phyloP scores from a whole-genome alignment of 768 basidiomycete species.

The Boletellus sp. region DNA sequence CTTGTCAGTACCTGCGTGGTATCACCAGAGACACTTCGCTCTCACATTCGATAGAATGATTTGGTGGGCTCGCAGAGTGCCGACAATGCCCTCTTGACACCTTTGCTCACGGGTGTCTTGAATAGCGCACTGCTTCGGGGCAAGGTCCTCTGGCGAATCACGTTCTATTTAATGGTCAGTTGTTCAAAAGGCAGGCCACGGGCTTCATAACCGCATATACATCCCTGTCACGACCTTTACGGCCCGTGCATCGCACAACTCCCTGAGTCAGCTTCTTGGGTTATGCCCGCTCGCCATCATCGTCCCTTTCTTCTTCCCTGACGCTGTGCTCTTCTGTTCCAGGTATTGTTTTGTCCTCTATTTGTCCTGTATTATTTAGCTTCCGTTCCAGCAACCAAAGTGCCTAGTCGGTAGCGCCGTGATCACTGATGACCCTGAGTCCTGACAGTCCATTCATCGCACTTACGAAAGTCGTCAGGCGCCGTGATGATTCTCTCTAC shows the following conservation, averaged over 20 bases:
- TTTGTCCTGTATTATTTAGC: no score
- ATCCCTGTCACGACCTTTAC: no score
- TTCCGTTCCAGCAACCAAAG: no score
- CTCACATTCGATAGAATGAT: not conserved
- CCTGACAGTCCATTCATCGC: constrained; percentile 2
- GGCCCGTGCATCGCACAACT: no score
- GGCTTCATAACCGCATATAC: constrained; percentile 5
- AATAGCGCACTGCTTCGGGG: not conserved
- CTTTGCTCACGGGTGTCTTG: not conserved
- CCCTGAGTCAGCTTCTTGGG: no score
- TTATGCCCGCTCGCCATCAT: no score
- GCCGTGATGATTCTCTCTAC: not conserved
- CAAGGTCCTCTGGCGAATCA: not conserved
- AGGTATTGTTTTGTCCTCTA: no score
- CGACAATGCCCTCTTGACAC: not conserved
- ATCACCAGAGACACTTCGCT: not conserved
- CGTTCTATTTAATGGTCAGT: not conserved
- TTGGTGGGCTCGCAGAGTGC: not conserved
- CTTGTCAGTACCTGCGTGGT: not conserved
- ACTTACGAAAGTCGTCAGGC: not conserved
- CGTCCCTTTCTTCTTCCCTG: no score
- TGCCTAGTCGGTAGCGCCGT: no score
- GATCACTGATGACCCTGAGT: no score
- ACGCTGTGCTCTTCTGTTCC: no score
- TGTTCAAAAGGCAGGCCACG: not conserved